Percentiles rank a stretch among this genome's conserved stretches.
Conservation (phyloP, 768 basidiomycete genomes). For the Ramaria sp. region DNA sequence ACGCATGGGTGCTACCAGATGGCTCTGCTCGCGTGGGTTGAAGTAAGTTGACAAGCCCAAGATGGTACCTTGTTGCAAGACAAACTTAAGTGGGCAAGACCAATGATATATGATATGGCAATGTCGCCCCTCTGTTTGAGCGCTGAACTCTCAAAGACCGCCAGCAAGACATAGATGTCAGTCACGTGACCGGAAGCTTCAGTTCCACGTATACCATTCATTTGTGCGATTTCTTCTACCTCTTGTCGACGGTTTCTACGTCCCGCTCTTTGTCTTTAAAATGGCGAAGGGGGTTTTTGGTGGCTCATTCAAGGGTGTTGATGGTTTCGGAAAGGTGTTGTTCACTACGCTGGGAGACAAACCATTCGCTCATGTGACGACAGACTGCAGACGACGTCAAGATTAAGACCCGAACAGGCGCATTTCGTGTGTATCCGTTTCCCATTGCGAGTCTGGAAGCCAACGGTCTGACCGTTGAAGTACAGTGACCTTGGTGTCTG, state of each 20-base stretch:
- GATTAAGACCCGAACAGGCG: constrained; percentile 93
- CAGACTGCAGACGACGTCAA: constrained; percentile 99
- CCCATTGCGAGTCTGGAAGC: neutral
- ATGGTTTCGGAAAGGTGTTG: constrained; percentile 95
- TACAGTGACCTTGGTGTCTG: constrained; percentile 82
- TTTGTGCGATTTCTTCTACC: neutral
- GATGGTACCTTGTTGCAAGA: too few relatives aligned
- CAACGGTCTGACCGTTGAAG: constrained; percentile 1
- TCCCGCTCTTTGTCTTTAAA: neutral
- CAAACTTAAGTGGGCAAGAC: too few relatives aligned
- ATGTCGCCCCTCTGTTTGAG: too few relatives aligned
- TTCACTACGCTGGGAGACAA: constrained; percentile 1
- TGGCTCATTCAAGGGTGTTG: constrained; percentile 71
- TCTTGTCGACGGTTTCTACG: neutral
- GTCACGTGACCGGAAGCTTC: constrained; percentile 8
- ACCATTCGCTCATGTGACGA: neutral
- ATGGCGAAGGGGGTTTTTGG: constrained; percentile 76
- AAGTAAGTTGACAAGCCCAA: too few relatives aligned
- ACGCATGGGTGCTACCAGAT: too few relatives aligned
- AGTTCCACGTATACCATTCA: constrained; percentile 2
- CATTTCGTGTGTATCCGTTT: constrained; percentile 50
- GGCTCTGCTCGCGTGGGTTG: too few relatives aligned
- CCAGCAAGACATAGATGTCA: too few relatives aligned
- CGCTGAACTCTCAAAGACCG: too few relatives aligned
- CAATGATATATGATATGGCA: too few relatives aligned